Base-by-base conservation (phyloP, 1,284 basidiomycete genomes). In the Coniferiporia weirii region DNA sequence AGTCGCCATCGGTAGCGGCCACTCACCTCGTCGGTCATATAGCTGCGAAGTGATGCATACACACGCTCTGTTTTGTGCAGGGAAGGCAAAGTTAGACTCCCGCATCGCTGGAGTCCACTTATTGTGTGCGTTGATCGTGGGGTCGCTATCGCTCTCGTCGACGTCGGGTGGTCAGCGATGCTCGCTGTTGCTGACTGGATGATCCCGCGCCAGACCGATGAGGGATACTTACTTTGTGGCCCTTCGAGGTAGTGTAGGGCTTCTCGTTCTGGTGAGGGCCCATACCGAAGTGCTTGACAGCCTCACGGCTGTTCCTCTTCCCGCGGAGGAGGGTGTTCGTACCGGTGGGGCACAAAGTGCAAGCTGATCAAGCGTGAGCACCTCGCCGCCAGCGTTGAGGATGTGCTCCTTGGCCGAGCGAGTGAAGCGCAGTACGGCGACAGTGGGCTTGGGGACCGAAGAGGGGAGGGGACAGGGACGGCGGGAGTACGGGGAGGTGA, bases 401-500 rank as follows among this genome's bases (percentile, higher is more conserved):
- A 99, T 98, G 68, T 97, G 89, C 73, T 93, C 95, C 76, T 89
- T 91, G 62, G 96, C 97, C 55, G 89, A 84, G 68, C 84, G 83
- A 64, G 96, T 95, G 88, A 99, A 98, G 66, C 93, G 89, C 66
- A 99, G 88, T 62, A 97, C 97, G 62, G 96, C 96, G 65, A 99
- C 77, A 66, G 91, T 85, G 69, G 99, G 80, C 79, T 97, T 98
- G 72, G 96, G 96, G 60, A 98, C 79, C 63, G n/a, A n/a, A n/a
- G n/a, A n/a, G n/a, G n/a, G n/a, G n/a, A n/a, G n/a, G n/a, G n/a
- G n/a, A n/a, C n/a, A n/a, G n/a, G n/a, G n/a, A n/a, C n/a, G n/a
- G n/a, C n/a, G n/a, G n/a, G n/a, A n/a, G n/a, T n/a, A n/a, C n/a
- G n/a, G n/a, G n/a, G n/a, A n/a, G n/a, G n/a, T n/a, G n/a, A n/a